Percentiles rank a stretch among this genome's conserved stretches.
These are phyloP conservation scores for Decorospora gaudefroyi DNA, from an alignment of 2,329 filamentous ascomycete species.

Conservation along the genomic window DNA sequence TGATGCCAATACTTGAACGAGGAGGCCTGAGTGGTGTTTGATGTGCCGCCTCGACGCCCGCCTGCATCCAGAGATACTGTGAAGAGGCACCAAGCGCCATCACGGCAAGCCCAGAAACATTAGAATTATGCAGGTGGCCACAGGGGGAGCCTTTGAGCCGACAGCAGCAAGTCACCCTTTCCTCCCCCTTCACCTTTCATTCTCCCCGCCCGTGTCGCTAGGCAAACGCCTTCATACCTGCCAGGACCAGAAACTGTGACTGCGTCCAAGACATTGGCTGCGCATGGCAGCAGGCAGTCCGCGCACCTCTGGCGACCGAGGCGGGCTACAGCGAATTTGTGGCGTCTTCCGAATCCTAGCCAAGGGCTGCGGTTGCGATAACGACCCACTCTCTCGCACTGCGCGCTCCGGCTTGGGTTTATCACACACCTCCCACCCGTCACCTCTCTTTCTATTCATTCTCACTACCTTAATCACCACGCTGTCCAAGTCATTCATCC, in stretches of 20 bases:
- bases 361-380: constrained; percentile 33
- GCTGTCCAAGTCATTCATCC: not conserved
- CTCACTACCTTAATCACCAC: constrained; percentile 7
- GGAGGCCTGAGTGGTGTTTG: constrained; percentile 8
- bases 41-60: constrained; percentile 10
- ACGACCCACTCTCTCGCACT: constrained; percentile 22
- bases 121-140: constrained; percentile 18
- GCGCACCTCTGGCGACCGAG: constrained; percentile 24
- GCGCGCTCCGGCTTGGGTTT: constrained; percentile 14
- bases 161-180: constrained; percentile 3
- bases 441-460: constrained; percentile 16
- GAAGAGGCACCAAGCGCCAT: constrained; percentile 17
- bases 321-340: constrained; percentile 18
- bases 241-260: constrained; percentile 5
- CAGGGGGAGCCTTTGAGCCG: constrained; percentile 9
- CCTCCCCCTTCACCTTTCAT: too few species aligned
- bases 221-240: constrained; percentile 20
- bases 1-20: constrained; percentile 11
- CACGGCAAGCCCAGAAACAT: constrained; percentile 12
- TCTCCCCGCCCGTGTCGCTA: constrained; percentile 2
- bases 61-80: constrained; percentile 8
- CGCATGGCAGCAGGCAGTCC: constrained; percentile 21
- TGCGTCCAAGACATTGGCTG: constrained; percentile 21
- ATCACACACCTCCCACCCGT: constrained; percentile 16
- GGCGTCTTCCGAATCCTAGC: constrained; percentile 21